Evolutionary conservation across 805 yeast genomes (phyloP), one percentile per base, ranked within the genome.

Genomic region (Teunomyces tritomae): DNA sequence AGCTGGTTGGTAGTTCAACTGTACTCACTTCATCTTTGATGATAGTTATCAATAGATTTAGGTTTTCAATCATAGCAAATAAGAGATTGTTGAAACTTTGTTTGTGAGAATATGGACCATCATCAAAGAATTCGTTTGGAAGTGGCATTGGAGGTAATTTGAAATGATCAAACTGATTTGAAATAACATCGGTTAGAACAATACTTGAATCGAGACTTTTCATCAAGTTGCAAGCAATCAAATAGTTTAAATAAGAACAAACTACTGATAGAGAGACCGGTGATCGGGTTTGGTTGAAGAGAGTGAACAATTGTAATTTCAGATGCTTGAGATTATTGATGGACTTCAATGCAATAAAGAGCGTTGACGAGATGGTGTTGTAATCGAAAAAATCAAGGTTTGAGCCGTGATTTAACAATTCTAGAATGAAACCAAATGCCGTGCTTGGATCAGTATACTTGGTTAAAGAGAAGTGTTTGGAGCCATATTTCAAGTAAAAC

Each of bases 131-230:
- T 44, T 49, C 49, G 33, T 52, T 56, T 9, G 68, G 58, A 44
- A 64, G 66, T 8, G 73, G 54, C 6, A 68, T 35, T 2, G 74
- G 73, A 3, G 73, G 70, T 27, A 62, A 42, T 7, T 48, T 43
- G 26, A 62, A 57, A 8, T 43, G 48, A 2, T 47, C 43, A 45
- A 59, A 64, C 13, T 52, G 52, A 14, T 45, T 35, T 7, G 43
- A n/a, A 13, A 59, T 47, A 0, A 50, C 34, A n/a, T 24, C 39
- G 10, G 34, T 24, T 8, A 64, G 59, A 14, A 55, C 41, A 3
- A 35, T 41, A 11, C 46, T 47, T 4, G 49, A 49, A 14, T 48
- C 48, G 11, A 40, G 35, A 16, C 28, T 13, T 36, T 36, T 44
- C 42, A 48, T 45, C 20, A 59, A 35, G 28, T 51, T 57, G 26